Conservation (phyloP, 768 basidiomycete species). For the Cubamyces sp. region DNA sequence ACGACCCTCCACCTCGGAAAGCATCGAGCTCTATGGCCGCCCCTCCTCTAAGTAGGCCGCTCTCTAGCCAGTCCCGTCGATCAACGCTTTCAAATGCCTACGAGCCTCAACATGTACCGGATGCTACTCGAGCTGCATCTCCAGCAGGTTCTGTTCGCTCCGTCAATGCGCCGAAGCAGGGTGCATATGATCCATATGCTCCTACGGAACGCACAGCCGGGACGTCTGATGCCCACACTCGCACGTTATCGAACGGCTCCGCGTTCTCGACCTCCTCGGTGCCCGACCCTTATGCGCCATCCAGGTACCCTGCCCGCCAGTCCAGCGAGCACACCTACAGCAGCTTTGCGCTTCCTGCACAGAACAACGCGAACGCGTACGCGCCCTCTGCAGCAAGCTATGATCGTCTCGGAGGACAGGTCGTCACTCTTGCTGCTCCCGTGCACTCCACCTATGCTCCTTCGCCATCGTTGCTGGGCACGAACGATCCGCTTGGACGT, state of each 20-base stretch:
- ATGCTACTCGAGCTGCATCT: slow-evolving; percentile 14
- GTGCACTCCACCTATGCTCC: slow-evolving; percentile 72
- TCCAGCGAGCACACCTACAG: slow-evolving; percentile 24
- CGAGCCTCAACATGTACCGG: slow-evolving; percentile 11
- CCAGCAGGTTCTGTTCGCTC: slow-evolving; percentile 22
- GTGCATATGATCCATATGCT: slow-evolving; percentile 21
- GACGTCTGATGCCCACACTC: neutral
- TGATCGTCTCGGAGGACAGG: slow-evolving; percentile 25
- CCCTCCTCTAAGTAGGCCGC: slow-evolving; percentile 11
- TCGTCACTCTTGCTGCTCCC: slow-evolving; percentile 36
- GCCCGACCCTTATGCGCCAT: slow-evolving; percentile 42
- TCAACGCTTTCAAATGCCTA: slow-evolving; percentile 18
- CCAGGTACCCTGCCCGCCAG: slow-evolving; percentile 30
- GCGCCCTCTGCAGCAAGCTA: slow-evolving; percentile 6
- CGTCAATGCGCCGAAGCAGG: slow-evolving; percentile 1
- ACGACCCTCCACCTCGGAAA: slow-evolving; percentile 7
- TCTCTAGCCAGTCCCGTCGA: slow-evolving; percentile 19
- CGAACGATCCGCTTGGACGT: slow-evolving; percentile 81
- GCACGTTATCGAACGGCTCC: slow-evolving; percentile 49
- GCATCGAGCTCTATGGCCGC: slow-evolving; percentile 2
- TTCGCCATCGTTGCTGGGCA: slow-evolving; percentile 79
- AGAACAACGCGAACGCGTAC: slow-evolving; percentile 13
- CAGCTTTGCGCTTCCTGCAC: slow-evolving; percentile 19
- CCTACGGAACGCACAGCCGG: neutral
- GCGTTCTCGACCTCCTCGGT: slow-evolving; percentile 39